phyloP scores from a whole-genome alignment of 164 flowering plant genomes.

The Dillenia turbinata region DNA sequence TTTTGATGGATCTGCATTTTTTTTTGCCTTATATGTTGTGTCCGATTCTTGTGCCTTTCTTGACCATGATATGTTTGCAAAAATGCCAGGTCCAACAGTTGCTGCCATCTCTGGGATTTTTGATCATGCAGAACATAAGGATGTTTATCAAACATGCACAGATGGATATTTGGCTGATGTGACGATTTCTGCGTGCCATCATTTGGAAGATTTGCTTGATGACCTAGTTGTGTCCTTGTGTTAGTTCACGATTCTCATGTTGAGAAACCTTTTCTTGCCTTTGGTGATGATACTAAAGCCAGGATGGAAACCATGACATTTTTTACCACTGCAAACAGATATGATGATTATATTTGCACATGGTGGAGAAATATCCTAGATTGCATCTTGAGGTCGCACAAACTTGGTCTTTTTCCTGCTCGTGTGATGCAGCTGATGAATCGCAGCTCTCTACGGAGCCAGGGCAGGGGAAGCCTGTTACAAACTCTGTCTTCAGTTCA shows the following conservation, averaged over 20 bases:
- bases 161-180: slow-evolving; percentile 5
- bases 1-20: no score
- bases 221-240: slow-evolving; percentile 3
- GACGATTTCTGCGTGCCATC: slow-evolving; percentile 4
- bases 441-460: background rate
- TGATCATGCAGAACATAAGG: slow-evolving; percentile 1
- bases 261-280: background rate
- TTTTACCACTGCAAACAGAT: slow-evolving; percentile 3
- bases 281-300: slow-evolving; percentile 3
- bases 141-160: background rate
- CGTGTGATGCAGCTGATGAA: slow-evolving; percentile 5
- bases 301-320: slow-evolving; percentile 1
- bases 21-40: background rate
- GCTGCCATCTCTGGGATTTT: slow-evolving; percentile 8
- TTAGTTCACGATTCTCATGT: background rate
- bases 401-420: slow-evolving; percentile 4
- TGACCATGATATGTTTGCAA: slow-evolving; percentile 7
- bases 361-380: slow-evolving; percentile 7
- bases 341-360: background rate
- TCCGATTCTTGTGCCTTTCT: background rate
- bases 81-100: slow-evolving; percentile 2
- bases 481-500: background rate
- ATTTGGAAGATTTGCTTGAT: slow-evolving; percentile 4
- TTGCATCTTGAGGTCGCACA: slow-evolving; percentile 5
- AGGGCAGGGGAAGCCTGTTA: slow-evolving; percentile 2